Base-by-base conservation (phyloP, 345 rosid genomes). In the Citrus hindsii region DNA sequence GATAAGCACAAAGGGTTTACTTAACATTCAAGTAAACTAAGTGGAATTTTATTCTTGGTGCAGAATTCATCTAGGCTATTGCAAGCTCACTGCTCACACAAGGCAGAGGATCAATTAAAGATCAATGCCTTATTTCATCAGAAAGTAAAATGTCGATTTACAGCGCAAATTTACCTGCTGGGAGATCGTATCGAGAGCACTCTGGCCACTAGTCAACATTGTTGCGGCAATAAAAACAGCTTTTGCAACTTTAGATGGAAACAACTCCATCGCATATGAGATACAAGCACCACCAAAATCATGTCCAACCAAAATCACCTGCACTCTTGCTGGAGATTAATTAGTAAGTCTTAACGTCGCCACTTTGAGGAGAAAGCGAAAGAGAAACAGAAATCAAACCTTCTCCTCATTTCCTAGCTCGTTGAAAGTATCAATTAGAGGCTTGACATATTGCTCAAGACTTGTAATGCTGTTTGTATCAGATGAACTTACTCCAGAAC, bases 401-500 rank as follows among this genome's bases (percentile, higher is more conserved):
- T 82, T 85, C 13, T 85, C 83, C 12, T 69, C 79, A 1, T 86
- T 56, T 5, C 73, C 83, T 10, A 88, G 79, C 32, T 78, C 74
- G n/a, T 80, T 69, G 4, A 84, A 61, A 42, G 84, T 21, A 30
- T 84, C 79, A 37, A 74, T 61, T 0, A 88, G 85, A 25, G 91
- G 91, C 53, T 79, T 77, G 28, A 71, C 82, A 30, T 84, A 86
- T 71, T 88, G 77, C 33, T 83, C 81, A 32, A 86, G 80, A 77
- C 48, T 77, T 27, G 71, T 80, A 28, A 84, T 77, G 68, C n/a
- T 33, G 79, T 87, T 89, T 4, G 92, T 59, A 67, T 90, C 93
- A 73, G 81, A 82, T 1, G 90, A 84, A 71, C 82, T 83, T 1
- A 85, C 86, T 21, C 94, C 93, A 13, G 91, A 89, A 68, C 91